Evolutionary conservation across 73 alveolate genomes (phyloP), one percentile per base, ranked within the genome.

Genomic region (Paramecium sonneborni): DNA sequence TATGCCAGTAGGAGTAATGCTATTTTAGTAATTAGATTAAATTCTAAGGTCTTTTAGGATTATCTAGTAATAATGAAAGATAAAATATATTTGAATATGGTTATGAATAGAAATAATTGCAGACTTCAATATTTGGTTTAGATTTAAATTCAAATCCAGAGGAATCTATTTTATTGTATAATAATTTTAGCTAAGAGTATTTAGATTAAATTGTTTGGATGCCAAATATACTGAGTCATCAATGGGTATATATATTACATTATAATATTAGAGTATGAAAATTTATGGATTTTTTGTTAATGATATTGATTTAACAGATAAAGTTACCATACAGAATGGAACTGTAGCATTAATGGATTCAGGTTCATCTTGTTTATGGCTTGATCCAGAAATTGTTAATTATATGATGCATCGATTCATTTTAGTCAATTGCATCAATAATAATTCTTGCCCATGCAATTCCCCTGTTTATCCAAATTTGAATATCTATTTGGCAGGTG

Each of bases 31-130:
- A 62, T 26, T 26, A 62, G 84, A 32, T 32, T 1, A 62, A 62
- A 62, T 62, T 62, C 24, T 62, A 62, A 30, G 84, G 84, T 30
- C 44, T 62, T 20, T 62, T 62, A n/a, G 84, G 84, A 62, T 32
- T 62, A 26, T 62, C 84, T 0, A 62, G 84, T 62, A 23, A 62
- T 15, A 62, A 62, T 62, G 84, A 62, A 3, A 24, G 84, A 32
- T 12, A 62, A 62, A 62, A 62, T 30, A 62, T 62, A 5, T 62
- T 62, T 62, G 84, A 62, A 62, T 62, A 26, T 11, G 84, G 84
- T 11, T 62, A 62, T 62, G 14, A 62, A 32, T 62, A 62, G 9
- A 62, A 62, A 12, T 30, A 7, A 32, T 32, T 62, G 26, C 46
- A 62, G 18, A 62, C 48, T 6, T 32, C 84, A 10, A 2, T 62